These are phyloP conservation scores for Anthoceros angustus DNA, from an alignment of 225 moss, liverwort and hornwort genomes.

Conservation along the genomic window DNA sequence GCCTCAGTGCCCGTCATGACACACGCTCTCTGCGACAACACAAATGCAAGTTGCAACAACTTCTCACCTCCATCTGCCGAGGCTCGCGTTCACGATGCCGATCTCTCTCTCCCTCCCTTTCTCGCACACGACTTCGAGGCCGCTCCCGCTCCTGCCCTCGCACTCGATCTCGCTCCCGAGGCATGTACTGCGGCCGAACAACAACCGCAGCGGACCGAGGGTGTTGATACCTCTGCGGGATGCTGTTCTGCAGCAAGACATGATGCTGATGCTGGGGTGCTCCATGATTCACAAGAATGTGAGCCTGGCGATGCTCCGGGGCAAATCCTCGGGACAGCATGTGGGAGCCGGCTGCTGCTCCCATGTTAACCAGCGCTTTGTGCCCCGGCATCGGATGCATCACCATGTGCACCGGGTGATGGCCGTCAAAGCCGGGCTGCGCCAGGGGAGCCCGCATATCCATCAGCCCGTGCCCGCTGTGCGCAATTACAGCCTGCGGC, in stretches of 20 bases:
- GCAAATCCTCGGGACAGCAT: not conserved
- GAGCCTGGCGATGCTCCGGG: not conserved
- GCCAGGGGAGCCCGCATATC: not conserved
- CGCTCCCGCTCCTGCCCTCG: slow-evolving; percentile 2
- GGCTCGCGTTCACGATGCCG: slow-evolving; percentile 4
- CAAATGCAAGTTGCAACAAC: not conserved
- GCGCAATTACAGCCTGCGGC: slow-evolving; percentile 2
- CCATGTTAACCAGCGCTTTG: not conserved
- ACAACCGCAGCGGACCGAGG: not conserved
- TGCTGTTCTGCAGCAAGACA: not conserved
- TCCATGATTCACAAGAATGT: not conserved
- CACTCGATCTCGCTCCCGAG: not conserved
- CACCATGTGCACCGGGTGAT: not conserved
- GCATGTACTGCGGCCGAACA: not conserved
- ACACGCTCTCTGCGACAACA: not conserved
- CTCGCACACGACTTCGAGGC: slow-evolving; percentile 2
- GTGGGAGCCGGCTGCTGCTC: not conserved
- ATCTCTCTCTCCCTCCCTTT: slow-evolving; percentile 5
- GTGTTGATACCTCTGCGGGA: not conserved
- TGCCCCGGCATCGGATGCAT: slow-evolving; percentile 1
- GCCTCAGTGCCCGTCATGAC: not conserved
- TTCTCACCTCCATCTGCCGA: slow-evolving; percentile 8
- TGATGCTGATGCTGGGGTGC: not conserved
- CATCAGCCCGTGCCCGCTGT: slow-evolving; percentile 1
- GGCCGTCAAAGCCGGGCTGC: not conserved